A percentile compares a stretch with the other conserved stretches of the same genome.
phyloP scores from a whole-genome alignment of 495 filamentous ascomycete genomes.

The Astrocystis sublimbata region DNA sequence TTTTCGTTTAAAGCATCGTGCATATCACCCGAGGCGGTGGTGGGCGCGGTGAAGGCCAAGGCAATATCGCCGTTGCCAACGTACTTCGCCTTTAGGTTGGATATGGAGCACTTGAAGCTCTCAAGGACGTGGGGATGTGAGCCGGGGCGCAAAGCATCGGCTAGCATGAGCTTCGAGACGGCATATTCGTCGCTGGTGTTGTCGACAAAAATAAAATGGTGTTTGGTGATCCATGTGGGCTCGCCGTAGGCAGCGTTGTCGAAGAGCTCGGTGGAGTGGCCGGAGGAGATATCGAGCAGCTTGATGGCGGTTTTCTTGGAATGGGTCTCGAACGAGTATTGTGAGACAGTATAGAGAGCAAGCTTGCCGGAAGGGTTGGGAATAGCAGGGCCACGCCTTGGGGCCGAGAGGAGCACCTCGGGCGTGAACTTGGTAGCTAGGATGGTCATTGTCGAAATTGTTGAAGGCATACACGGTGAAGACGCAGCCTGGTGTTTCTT shows the following conservation, averaged over 20 bases:
- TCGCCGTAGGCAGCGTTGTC: constrained; percentile 64
- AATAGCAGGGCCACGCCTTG: constrained; percentile 72
- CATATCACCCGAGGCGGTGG: constrained; percentile 61
- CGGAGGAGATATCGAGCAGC: constrained; percentile 68
- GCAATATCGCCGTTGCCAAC: constrained; percentile 65
- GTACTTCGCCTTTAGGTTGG: constrained; percentile 70
- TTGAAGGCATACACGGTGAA: constrained; percentile 10
- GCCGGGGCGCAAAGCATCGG: constrained; percentile 55
- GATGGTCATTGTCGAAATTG: constrained; percentile 63
- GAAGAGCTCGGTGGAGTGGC: constrained; percentile 65
- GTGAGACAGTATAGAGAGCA: constrained; percentile 69
- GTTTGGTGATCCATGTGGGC: constrained; percentile 73
- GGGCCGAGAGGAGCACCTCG: constrained; percentile 81
- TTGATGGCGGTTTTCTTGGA: constrained; percentile 72
- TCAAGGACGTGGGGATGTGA: constrained; percentile 52
- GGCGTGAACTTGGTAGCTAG: constrained; percentile 71
- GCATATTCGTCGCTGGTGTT: constrained; percentile 57
- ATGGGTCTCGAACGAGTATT: constrained; percentile 83
- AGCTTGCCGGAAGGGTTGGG: constrained; percentile 72
- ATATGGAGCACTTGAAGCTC: constrained; percentile 65
- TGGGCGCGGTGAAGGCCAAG: constrained; percentile 65
- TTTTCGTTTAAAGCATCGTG: constrained; percentile 60
- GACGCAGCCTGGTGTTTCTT: background rate
- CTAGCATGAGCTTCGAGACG: constrained; percentile 63
- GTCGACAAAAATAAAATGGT: constrained; percentile 68